A percentile compares a stretch with the other conserved stretches of the same genome.
These are phyloP conservation scores for Neckera pumila DNA, from an alignment of 225 moss, liverwort and hornwort species.

Conservation along the genomic window DNA sequence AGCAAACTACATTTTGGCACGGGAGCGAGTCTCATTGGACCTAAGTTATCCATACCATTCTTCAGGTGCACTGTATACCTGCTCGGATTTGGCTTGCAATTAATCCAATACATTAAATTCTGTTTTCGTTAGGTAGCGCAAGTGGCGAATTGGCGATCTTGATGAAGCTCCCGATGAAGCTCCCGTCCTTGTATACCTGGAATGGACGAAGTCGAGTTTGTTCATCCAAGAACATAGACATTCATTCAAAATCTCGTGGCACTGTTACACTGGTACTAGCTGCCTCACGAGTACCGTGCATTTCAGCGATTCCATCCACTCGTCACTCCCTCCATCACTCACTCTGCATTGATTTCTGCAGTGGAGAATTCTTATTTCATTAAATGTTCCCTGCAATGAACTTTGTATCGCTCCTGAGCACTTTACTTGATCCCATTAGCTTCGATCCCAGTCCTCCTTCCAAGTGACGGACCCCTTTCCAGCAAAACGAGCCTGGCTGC, in stretches of 20 bases:
- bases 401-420: background rate
- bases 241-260: background rate
- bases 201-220: background rate
- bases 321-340: background rate
- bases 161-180: background rate
- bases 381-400: background rate
- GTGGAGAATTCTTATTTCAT: background rate
- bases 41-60: background rate
- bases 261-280: background rate
- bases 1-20: background rate
- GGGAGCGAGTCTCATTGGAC: background rate
- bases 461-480: background rate
- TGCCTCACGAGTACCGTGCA: background rate
- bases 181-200: no score
- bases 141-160: background rate
- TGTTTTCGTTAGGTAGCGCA: background rate
- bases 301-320: background rate
- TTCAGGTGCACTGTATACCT: background rate
- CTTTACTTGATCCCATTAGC: no score
- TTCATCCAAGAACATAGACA: background rate
- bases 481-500: background rate
- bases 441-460: background rate
- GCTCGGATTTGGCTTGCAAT: background rate
- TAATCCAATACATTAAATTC: no score
- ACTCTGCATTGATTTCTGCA: background rate